Evolutionary conservation across 2,329 filamentous ascomycete genomes (phyloP).

Genomic region (Epichloe bromicola): DNA sequence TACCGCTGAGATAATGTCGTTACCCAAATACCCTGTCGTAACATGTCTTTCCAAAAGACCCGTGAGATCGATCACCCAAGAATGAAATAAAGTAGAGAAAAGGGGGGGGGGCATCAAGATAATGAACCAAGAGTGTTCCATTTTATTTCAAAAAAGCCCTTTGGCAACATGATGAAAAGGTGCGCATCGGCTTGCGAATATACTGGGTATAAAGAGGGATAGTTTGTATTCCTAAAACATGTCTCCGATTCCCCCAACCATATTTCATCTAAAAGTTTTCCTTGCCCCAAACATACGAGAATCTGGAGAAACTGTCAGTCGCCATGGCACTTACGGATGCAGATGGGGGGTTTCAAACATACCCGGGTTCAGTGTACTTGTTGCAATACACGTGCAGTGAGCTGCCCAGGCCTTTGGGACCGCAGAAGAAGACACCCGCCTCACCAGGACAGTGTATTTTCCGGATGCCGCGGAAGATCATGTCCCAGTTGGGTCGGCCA

Average conservation of each 20-base stretch:
- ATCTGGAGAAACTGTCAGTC: slow-evolving; percentile 25
- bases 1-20: no score
- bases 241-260: no score
- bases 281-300: slow-evolving; percentile 56
- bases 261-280: slow-evolving; percentile 44
- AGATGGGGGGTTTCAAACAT: slow-evolving; percentile 22
- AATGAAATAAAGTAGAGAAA: no score
- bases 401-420: slow-evolving; percentile 67
- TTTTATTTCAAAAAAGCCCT: no score
- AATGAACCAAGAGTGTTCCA: no score
- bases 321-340: neutral
- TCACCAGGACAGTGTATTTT: slow-evolving; percentile 64
- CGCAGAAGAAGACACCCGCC: slow-evolving; percentile 75
- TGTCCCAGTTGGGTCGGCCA: slow-evolving; percentile 79
- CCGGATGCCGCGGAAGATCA: slow-evolving; percentile 73
- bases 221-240: neutral
- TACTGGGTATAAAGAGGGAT: neutral
- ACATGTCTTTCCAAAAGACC: no score
- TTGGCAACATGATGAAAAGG: neutral
- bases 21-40: no score
- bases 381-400: slow-evolving; percentile 73
- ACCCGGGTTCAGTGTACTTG: slow-evolving; percentile 74
- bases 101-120: no score
- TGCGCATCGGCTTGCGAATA: neutral
- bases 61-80: no score